Evolutionary conservation across 2,329 filamentous ascomycete genomes (phyloP).

Genomic region (Botrytis cinerea): DNA sequence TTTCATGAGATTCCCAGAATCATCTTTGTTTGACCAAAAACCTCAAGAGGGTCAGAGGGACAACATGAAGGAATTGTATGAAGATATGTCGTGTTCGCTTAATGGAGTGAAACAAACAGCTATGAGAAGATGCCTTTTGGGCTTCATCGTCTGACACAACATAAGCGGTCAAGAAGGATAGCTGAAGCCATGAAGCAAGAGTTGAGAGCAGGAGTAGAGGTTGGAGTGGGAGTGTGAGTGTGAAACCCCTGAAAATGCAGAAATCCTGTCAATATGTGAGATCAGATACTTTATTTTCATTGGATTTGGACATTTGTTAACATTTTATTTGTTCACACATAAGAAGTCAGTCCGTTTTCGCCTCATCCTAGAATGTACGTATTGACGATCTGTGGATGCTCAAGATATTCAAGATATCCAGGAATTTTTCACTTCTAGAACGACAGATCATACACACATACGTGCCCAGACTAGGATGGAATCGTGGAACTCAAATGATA

Average conservation of each 20-base stretch:
- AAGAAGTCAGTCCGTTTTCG: background rate
- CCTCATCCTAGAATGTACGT: background rate
- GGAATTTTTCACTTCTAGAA: slow-evolving; percentile 9
- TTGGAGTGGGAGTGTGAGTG: background rate
- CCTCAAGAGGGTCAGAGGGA: background rate
- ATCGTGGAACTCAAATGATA: background rate
- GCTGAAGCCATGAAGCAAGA: background rate
- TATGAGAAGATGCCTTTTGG: background rate
- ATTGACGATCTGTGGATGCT: background rate
- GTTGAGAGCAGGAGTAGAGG: background rate
- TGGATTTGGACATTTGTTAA: background rate
- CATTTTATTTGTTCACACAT: background rate
- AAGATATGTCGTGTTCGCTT: slow-evolving; percentile 11
- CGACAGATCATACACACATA: background rate
- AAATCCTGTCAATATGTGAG: background rate
- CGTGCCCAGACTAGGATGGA: background rate
- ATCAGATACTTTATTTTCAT: background rate
- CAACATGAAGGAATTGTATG: background rate
- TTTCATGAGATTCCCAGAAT: background rate
- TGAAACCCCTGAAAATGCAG: background rate
- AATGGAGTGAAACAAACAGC: background rate
- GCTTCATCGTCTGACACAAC: slow-evolving; percentile 9
- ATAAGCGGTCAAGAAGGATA: slow-evolving; percentile 12
- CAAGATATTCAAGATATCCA: background rate
- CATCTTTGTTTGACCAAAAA: background rate